Evolutionary conservation across 1,139 yeast species (phyloP).

Genomic region (Groenewaldozyma auringiensis): DNA sequence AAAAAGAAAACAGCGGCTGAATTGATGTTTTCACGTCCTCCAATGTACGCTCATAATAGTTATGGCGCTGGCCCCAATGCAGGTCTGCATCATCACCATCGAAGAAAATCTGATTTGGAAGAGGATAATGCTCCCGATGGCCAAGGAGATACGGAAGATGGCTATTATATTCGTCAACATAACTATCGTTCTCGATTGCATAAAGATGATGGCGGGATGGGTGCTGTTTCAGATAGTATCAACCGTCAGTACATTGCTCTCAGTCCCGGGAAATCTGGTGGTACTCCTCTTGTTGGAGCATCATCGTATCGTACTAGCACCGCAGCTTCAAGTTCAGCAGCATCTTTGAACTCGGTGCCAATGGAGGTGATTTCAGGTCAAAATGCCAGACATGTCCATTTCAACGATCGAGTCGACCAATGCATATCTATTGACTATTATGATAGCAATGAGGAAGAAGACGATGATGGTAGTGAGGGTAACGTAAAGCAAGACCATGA

Average conservation of each 20-base stretch:
- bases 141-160: slow-evolving; percentile 8
- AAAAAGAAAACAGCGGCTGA: slow-evolving; percentile 77
- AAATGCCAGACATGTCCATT: slow-evolving; percentile 61
- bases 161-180: slow-evolving; percentile 32
- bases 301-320: neutral
- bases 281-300: slow-evolving; percentile 1
- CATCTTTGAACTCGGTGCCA: slow-evolving; percentile 9
- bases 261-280: slow-evolving; percentile 18
- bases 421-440: slow-evolving; percentile 59
- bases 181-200: slow-evolving; percentile 32
- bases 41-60: slow-evolving; percentile 9
- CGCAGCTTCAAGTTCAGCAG: slow-evolving; percentile 2
- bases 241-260: slow-evolving; percentile 26
- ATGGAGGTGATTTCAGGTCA: slow-evolving; percentile 27
- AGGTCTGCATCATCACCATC: slow-evolving; percentile 9
- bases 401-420: slow-evolving; percentile 88
- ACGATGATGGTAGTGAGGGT: slow-evolving; percentile 6
- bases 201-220: neutral
- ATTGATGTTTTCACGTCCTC: slow-evolving; percentile 44
- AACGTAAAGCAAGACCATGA: slow-evolving; percentile 7
- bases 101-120: slow-evolving; percentile 6
- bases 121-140: slow-evolving; percentile 7
- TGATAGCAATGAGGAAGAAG: slow-evolving; percentile 18
- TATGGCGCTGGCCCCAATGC: slow-evolving; percentile 11
- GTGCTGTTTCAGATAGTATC: slow-evolving; percentile 8